phyloP scores from a whole-genome alignment of 257 asterid species.

The Mentha longifolia region DNA sequence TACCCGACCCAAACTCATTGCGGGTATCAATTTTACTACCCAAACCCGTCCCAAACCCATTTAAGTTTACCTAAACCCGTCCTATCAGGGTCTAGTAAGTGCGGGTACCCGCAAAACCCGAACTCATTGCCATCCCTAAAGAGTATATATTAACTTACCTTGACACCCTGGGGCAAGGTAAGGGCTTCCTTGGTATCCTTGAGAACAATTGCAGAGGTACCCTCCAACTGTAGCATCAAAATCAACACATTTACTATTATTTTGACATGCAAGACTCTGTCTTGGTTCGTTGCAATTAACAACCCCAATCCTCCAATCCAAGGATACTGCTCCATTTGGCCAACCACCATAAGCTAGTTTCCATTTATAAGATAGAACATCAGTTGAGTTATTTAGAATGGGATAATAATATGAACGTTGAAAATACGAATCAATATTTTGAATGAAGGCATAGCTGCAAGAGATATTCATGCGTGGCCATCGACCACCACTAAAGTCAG shows the following conservation, averaged over 20 bases:
- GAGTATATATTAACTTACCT: conserved; percentile 16
- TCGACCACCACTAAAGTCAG: not conserved
- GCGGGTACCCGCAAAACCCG: too few species aligned
- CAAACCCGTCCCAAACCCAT: too few species aligned
- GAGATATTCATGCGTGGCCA: conserved; percentile 4
- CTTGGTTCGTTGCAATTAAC: not conserved
- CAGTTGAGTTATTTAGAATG: too few species aligned
- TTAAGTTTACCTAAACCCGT: too few species aligned
- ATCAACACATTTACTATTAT: conserved; percentile 16
- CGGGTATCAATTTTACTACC: too few species aligned
- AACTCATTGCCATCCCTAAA: too few species aligned
- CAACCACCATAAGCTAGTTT: too few species aligned
- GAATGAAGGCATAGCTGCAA: conserved; percentile 21
- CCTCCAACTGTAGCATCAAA: conserved; percentile 8
- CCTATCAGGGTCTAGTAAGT: too few species aligned
- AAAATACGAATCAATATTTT: not conserved
- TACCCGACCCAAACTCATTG: too few species aligned
- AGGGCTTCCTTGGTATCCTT: conserved; percentile 33
- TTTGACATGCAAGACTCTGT: not conserved
- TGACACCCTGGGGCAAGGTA: conserved; percentile 27
- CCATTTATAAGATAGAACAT: too few species aligned
- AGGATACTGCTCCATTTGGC: too few species aligned
- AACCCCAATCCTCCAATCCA: conserved; percentile 30
- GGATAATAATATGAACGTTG: too few species aligned
- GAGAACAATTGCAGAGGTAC: conserved; percentile 15